Evolutionary conservation across 306 rosid genomes (phyloP).

Genomic region (Malus orientalis): DNA sequence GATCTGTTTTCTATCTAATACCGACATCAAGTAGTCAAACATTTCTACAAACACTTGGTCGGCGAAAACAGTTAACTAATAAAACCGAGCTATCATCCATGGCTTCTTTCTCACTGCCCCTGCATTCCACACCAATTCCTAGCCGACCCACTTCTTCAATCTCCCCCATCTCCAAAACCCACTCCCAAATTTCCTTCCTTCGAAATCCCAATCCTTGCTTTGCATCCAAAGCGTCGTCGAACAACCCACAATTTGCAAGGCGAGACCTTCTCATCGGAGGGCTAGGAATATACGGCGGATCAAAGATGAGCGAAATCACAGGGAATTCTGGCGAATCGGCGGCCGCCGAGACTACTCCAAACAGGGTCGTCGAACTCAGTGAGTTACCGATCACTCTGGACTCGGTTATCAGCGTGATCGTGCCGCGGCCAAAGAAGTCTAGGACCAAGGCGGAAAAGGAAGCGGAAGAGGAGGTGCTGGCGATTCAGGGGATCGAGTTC

Average conservation of each 20-base stretch:
- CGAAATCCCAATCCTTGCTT: background rate
- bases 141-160: background rate
- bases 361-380: conserved; percentile 1
- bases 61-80: background rate
- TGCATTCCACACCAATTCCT: background rate
- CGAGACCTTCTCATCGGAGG: background rate
- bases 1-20: background rate
- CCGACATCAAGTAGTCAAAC: background rate
- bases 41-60: background rate
- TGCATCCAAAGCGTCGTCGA: background rate
- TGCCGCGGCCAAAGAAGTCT: conserved; percentile 3
- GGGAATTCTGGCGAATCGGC: background rate
- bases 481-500: conserved; percentile 29
- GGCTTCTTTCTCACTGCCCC: background rate
- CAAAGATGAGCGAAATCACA: conserved; percentile 6
- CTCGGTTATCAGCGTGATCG: background rate
- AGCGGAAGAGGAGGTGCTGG: conserved; percentile 45
- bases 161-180: background rate
- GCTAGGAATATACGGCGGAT: background rate
- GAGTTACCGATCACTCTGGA: conserved; percentile 7
- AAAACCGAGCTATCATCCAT: background rate
- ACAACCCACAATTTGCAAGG: background rate
- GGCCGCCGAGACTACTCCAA: background rate
- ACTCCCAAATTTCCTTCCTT: background rate
- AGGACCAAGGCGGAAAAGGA: conserved; percentile 43